Conservation (phyloP, 352 stramenopile genomes). For the Lagenidium sp. region DNA sequence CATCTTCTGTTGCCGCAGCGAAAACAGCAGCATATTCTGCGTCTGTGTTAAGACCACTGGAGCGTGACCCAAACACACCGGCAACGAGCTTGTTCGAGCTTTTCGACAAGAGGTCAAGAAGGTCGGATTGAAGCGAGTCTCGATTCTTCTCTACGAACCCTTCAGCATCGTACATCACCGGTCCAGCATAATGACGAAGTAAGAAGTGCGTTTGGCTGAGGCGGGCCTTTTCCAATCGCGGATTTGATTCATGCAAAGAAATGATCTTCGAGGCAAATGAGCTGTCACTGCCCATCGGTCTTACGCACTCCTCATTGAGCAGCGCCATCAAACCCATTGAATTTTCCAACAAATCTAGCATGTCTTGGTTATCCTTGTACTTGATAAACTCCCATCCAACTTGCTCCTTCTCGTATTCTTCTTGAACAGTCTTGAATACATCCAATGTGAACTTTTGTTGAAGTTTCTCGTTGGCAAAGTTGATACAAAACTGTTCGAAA, state of each 20-base stretch:
- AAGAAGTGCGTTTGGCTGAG: slow-evolving; percentile 71
- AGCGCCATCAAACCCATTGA: slow-evolving; percentile 86
- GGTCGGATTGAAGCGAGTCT: slow-evolving; percentile 71
- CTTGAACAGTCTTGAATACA: slow-evolving; percentile 83
- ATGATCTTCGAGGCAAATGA: slow-evolving; percentile 87
- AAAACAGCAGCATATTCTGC: slow-evolving; percentile 44
- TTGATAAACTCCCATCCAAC: slow-evolving; percentile 75
- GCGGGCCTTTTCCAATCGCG: slow-evolving; percentile 65
- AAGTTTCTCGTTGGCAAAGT: slow-evolving; percentile 94
- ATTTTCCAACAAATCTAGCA: slow-evolving; percentile 85
- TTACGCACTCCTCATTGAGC: slow-evolving; percentile 89
- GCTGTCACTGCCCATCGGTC: slow-evolving; percentile 77
- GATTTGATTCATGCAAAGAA: slow-evolving; percentile 72
- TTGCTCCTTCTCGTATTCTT: slow-evolving; percentile 69
- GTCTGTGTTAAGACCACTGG: slow-evolving; percentile 45
- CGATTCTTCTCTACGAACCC: slow-evolving; percentile 88
- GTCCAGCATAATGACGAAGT: slow-evolving; percentile 74
- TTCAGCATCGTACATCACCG: slow-evolving; percentile 72
- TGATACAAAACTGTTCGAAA: slow-evolving; percentile 96
- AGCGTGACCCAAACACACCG: slow-evolving; percentile 50
- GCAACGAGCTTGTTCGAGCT: slow-evolving; percentile 71
- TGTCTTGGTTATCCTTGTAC: slow-evolving; percentile 88
- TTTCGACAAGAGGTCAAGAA: slow-evolving; percentile 56
- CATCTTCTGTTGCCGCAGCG: slow-evolving; percentile 31
- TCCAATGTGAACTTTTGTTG: slow-evolving; percentile 88